Evolutionary conservation across 1,284 basidiomycete species (phyloP).

Genomic region (Xerocomus nothofagi): DNA sequence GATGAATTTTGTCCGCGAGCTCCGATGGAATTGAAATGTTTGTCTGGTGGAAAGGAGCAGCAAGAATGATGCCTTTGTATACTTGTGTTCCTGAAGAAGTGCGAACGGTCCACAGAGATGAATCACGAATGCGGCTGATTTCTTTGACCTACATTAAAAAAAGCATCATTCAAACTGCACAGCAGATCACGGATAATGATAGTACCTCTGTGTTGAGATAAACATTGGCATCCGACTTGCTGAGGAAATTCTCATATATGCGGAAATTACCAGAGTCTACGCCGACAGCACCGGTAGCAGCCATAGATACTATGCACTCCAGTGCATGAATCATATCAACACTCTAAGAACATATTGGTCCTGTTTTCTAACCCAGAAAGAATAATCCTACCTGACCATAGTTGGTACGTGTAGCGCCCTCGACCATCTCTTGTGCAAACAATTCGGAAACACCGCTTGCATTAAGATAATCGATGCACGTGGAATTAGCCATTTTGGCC

Average conservation of each 20-base stretch:
- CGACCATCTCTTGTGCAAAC: slow-evolving; percentile 79
- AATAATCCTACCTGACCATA: slow-evolving; percentile 71
- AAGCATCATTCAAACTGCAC: background rate
- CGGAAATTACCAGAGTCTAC: slow-evolving; percentile 84
- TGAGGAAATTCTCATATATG: slow-evolving; percentile 83
- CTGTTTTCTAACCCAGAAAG: background rate
- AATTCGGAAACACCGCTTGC: slow-evolving; percentile 54
- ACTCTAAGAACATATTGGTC: slow-evolving; percentile 45
- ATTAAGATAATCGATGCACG: slow-evolving; percentile 61
- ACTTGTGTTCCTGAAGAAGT: slow-evolving; percentile 42
- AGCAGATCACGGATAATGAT: background rate
- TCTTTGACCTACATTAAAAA: slow-evolving; percentile 45
- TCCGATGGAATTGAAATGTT: slow-evolving; percentile 52
- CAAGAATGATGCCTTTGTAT: slow-evolving; percentile 73
- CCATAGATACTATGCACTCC: slow-evolving; percentile 74
- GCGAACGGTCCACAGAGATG: slow-evolving; percentile 49
- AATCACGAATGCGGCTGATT: slow-evolving; percentile 44
- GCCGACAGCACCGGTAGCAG: slow-evolving; percentile 65
- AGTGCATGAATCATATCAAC: slow-evolving; percentile 78
- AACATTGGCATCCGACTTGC: slow-evolving; percentile 66
- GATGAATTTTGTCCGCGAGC: slow-evolving; percentile 52
- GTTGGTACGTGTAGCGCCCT: slow-evolving; percentile 85
- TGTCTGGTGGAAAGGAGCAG: slow-evolving; percentile 72
- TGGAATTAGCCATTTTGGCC: slow-evolving; percentile 50
- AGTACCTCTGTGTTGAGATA: slow-evolving; percentile 67